Conservation (phyloP, 2,329 filamentous ascomycete species). For the Cadophora gregata region DNA sequence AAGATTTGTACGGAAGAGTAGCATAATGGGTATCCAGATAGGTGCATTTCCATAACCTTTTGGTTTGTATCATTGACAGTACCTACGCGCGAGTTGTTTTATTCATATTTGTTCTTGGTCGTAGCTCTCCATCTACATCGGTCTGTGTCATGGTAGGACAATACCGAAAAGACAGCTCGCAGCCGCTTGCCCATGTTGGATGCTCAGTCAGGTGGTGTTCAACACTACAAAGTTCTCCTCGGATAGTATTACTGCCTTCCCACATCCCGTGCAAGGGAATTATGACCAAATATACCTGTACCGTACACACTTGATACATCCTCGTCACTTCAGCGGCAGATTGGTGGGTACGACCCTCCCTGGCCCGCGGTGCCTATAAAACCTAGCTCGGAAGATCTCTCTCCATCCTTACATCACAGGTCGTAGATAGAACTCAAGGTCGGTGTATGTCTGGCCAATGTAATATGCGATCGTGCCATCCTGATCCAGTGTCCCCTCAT, state of each 20-base stretch:
- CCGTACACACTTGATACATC: not conserved
- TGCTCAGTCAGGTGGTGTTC: not conserved
- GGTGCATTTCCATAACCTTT: too few species aligned
- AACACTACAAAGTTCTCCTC: not conserved
- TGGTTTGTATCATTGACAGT: too few species aligned
- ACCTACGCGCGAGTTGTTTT: too few species aligned
- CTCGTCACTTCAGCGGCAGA: not conserved
- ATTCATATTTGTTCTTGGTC: too few species aligned
- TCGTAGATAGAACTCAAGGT: conserved; percentile 59
- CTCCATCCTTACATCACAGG: conserved; percentile 51
- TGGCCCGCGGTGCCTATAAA: not conserved
- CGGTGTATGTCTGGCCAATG: conserved; percentile 57
- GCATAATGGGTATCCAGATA: too few species aligned
- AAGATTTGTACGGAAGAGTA: too few species aligned
- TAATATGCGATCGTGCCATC: conserved; percentile 45
- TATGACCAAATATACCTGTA: too few species aligned
- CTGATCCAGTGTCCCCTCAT: conserved; percentile 50
- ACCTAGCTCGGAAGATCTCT: not conserved
- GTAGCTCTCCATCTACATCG: too few species aligned
- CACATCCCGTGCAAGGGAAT: not conserved
- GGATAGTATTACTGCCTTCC: not conserved
- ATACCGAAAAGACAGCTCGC: not conserved
- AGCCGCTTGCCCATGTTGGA: not conserved
- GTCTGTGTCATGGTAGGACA: too few species aligned
- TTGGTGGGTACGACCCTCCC: not conserved